Base-by-base conservation (phyloP, 352 stramenopile genomes). In the Pilasporangium apinafurcum region DNA sequence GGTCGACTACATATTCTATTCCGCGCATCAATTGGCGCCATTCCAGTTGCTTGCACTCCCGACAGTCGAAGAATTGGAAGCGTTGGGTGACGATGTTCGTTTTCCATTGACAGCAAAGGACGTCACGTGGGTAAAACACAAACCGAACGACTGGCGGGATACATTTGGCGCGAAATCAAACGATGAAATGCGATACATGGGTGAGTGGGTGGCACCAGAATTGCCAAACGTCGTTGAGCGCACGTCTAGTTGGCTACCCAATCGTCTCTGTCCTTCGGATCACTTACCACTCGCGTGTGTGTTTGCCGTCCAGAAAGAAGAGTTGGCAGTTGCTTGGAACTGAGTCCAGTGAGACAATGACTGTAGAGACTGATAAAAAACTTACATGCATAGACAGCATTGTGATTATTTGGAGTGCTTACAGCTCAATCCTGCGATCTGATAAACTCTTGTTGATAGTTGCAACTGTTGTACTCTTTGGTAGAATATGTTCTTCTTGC, bases 1-100 rank as follows among this genome's bases (percentile, higher is more conserved):
- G 3, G 63, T 88, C 40, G 83, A 95, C 60, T 95, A 92, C 49
- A 92, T 95, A 24, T 92, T 93, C 51, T 86, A 78, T 58, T 86
- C 74, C 6, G 47, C 49, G 3, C 59, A 68, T 0, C 58, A 75
- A 21, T 60, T 84, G 14, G 59, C 57, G 1, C 62, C 74, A 14
- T 83, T 79, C 39, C 62, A 79, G 37, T 25, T 92, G 7, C 59
- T 94, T 6, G 37, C 52, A 7, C 14, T 92, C 14, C 79, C 79
- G 5, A 64, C 66, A 5, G 42, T 76, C 0, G 62, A 74, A 7
- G 53, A 70, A 5, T 37, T 84, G 1, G 51, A 68, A n/a, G 33
- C 34, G 8, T 41, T 69, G 8, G 74, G 71, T 0, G 54, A 82
- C 24, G 71, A 84, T 33, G 41, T 51, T 14, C 55, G 61, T 0